These are phyloP conservation scores for Citrullus mucosospermus DNA, from an alignment of 306 rosid genomes.

Conservation along the genomic window DNA sequence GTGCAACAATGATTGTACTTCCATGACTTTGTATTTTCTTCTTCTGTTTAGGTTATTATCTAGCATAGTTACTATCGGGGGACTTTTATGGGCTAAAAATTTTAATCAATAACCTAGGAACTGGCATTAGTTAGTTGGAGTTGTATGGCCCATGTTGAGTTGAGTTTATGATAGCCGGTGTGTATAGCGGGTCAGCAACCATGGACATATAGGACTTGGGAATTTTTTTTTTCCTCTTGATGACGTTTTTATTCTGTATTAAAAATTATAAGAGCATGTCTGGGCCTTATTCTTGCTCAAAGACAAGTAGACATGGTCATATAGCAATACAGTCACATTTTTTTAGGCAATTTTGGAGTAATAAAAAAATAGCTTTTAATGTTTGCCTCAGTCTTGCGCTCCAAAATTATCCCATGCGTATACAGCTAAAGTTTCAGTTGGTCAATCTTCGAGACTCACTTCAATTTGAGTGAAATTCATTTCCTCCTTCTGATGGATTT, in stretches of 20 bases:
- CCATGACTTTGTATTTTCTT: neutral
- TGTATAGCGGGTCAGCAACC: neutral
- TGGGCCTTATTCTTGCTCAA: neutral
- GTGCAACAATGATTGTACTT: neutral
- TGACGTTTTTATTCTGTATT: neutral
- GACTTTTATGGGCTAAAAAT: neutral
- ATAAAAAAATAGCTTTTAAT: neutral
- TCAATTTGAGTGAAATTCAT: neutral
- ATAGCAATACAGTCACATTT: neutral
- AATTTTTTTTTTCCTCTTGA: neutral
- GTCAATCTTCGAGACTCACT: neutral
- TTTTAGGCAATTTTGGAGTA: neutral
- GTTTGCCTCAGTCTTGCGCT: neutral
- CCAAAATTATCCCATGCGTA: neutral
- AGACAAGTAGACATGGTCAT: neutral
- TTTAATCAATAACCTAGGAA: neutral
- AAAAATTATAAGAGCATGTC: neutral
- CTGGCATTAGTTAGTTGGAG: neutral
- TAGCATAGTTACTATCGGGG: neutral
- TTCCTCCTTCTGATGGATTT: constrained; percentile 12
- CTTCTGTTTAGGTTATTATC: neutral
- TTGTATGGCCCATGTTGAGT: neutral
- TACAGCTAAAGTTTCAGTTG: neutral
- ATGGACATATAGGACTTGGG: neutral
- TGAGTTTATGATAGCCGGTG: neutral